A percentile compares a stretch with the other conserved stretches of the same genome.
Conservation (phyloP, 1,139 yeast genomes). For the Hansenula sp. region DNA sequence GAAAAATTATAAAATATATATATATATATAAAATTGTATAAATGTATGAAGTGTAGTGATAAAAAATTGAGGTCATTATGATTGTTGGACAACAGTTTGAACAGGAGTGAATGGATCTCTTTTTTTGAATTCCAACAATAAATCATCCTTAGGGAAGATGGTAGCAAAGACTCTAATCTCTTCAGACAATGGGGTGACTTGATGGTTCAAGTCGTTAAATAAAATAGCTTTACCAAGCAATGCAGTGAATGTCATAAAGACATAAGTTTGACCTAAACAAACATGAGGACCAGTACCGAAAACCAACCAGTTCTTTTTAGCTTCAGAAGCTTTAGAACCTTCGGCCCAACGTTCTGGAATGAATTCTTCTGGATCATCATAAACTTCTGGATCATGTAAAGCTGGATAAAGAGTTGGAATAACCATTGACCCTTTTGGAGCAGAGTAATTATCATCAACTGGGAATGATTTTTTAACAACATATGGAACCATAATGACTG, state of each 20-base stretch:
- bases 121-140: conserved; percentile 66
- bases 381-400: conserved; percentile 94
- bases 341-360: conserved; percentile 94
- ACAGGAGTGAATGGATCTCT: conserved; percentile 42
- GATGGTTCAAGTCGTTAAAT: conserved; percentile 76
- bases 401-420: conserved; percentile 95
- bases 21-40: no score
- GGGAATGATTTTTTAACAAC: conserved; percentile 85
- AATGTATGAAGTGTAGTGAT: no score
- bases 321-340: conserved; percentile 54
- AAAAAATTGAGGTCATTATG: no score
- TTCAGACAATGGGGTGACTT: conserved; percentile 79
- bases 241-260: conserved; percentile 82
- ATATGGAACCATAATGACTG: conserved; percentile 97
- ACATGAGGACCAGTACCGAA: conserved; percentile 97
- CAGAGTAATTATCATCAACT: conserved; percentile 75
- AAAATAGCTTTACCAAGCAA: conserved; percentile 86
- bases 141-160: conserved; percentile 94
- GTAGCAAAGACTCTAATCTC: conserved; percentile 95
- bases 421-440: conserved; percentile 96
- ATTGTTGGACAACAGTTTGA: not conserved
- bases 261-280: conserved; percentile 92
- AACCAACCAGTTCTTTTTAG: conserved; percentile 89
- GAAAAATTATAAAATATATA: no score
- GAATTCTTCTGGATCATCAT: conserved; percentile 88